A percentile compares a stretch with the other conserved stretches of the same genome.
Conservation (phyloP, 2,329 filamentous ascomycete genomes). For the Ophiostoma sp. region DNA sequence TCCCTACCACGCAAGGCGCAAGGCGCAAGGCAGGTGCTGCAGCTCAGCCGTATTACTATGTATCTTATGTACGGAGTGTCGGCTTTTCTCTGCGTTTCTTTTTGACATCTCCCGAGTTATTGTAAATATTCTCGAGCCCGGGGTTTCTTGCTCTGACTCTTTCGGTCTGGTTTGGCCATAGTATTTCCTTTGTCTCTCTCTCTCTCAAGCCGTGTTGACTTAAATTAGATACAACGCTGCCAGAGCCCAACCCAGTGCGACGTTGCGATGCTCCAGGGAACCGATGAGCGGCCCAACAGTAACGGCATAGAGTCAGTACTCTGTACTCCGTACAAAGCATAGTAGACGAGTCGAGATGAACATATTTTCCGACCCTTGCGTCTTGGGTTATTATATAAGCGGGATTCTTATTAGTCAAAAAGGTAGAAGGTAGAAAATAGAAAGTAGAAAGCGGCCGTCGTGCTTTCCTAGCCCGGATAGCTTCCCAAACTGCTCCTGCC, state of each 20-base stretch:
- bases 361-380: neutral
- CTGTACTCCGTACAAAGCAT: no score
- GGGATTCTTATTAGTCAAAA: neutral
- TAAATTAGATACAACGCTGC: constrained; percentile 13
- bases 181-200: neutral
- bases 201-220: constrained; percentile 6
- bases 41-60: constrained; percentile 1
- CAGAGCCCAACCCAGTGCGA: constrained; percentile 1
- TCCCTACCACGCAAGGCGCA: neutral
- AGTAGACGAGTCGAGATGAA: neutral
- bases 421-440: no score
- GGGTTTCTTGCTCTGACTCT: no score
- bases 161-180: neutral
- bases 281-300: neutral
- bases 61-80: neutral
- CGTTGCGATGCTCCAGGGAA: constrained; percentile 1
- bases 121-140: no score
- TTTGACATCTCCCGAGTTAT: neutral
- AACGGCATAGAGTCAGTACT: neutral
- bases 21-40: neutral
- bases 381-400: neutral
- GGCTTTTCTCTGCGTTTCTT: neutral
- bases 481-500: neutral
- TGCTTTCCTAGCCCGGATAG: neutral
- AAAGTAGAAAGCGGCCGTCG: neutral